Evolutionary conservation across 371 early-diverging fungal species (phyloP), one percentile per base, ranked within the genome.

Genomic region (Syncephalastrum monosporum): DNA sequence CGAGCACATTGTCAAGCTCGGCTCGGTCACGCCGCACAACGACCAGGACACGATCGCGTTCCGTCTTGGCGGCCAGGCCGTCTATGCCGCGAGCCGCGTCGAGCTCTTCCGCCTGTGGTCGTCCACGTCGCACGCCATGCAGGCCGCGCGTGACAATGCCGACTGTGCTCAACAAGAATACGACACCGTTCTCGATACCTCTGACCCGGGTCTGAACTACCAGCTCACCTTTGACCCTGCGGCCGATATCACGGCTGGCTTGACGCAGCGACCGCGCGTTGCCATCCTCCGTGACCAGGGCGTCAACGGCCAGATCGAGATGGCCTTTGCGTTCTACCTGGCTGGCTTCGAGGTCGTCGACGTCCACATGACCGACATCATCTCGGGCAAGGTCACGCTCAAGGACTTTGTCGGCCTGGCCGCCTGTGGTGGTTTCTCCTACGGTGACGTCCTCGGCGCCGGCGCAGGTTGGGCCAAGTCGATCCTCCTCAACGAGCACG

Each of bases 391-490:
- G 61, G 84, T 86, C 7, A 66, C 82, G 0, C 73, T 96, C 17
- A 71, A 69, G 53, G 84, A 74, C 43, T 96, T 95, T 71, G 78
- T 82, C 47, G 98, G 97, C 23, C 73, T 97, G 45, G 97, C 92
- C 19, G 91, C 92, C 15, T 95, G 96, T 61, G 98, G 98, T 71
- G 98, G 98, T 8, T 98, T 98, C 86, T 90, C 92, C 0, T 97
- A 97, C 69, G 98, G 98, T 67, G 98, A 98, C 74, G 97, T 97
- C 0, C 74, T 98, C 13, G 98, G 98, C 5, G 97, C 98, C 23
- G 98, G 96, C 50, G 80, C 91, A 13, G 98, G 98, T 29, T 98
- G 98, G 97, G 97, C 98, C 59, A 91, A 93, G 63, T 87, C 91
- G 17, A 87, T 93, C 53, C 69, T 96, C 52, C 69, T 92, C 53